Evolutionary conservation across 139 green algal genomes (phyloP), one percentile per base, ranked within the genome.

Genomic region (Klebsormidium nitens): DNA sequence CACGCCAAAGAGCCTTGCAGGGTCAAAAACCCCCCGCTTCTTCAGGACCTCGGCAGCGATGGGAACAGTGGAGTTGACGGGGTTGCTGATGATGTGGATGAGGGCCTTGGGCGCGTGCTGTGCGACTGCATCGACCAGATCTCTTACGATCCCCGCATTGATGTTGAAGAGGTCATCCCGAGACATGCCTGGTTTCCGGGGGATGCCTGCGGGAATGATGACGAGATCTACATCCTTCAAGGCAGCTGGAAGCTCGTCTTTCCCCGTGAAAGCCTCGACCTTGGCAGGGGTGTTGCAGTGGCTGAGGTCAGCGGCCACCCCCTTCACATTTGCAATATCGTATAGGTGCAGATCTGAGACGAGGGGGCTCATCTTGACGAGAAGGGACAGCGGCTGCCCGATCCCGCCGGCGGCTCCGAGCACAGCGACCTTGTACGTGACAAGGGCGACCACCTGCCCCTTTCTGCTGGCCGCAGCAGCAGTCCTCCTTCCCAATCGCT

Each of bases 131-230:
- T 77, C 65, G 26, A 80, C 78, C 35, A 99, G 87, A n/a, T 48
- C 78, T 64, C 87, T 85, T 2, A 99, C 94, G 60, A 99, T 99
- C 63, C 89, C 86, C 1, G 93, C 93, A 72, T 99, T 99, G 83
- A 96, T 97, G 78, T 96, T 93, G 89, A 98, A 98, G 14, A 98
- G 85, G 76, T 98, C 93, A 72, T 98, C 93, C 31, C 93, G 87
- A 3, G 93, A 97, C 93, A 98, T 98, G 77, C 93, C 93, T 17
- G 93, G 93, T 85, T 98, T 98, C 62, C 93, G 87, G 1, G 93
- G 93, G 8, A 87, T 71, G 84, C 82, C 82, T 2, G 82, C 82
- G 29, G 95, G 95, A 63, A 99, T 99, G 80, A 99, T 77, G 1
- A 98, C 91, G 40, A 98, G 71, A 28, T 97, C 83, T 40, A 78